Base-by-base conservation (phyloP, 306 rosid genomes). In the Cicer chorassanicum region DNA sequence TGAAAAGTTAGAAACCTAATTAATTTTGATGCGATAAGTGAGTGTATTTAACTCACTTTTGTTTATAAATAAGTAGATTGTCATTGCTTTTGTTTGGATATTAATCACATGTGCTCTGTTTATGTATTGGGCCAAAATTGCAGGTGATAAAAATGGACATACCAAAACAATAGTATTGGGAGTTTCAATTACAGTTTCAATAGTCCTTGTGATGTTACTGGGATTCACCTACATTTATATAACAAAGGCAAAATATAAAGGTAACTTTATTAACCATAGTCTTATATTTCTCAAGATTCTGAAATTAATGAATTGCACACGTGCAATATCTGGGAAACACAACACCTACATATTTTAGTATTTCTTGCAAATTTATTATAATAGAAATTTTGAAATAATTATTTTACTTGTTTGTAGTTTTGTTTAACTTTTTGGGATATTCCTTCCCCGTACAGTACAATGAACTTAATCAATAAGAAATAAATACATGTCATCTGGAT, bases 141-240 rank as follows among this genome's bases (percentile, higher is more conserved):
- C 76, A 72, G 66, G 55, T 10, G 64, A 61, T 51, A 50, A 75
- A 18, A 8, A 53, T 8, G 21, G 53, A 11, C 9, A 12, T 2
- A 11, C 1, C 9, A 65, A 64, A 14, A 53, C 29, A 65, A 6
- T 41, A 0, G 55, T 14, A 6, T 7, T 51, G 8, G 53, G 15
- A 1, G 18, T 75, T 15, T 15, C 65, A 13, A 2, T 21, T 39
- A 6, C 24, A 12, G 6, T 41, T 75, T 19, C 29, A 0, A 0
- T 19, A 1, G 54, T 13, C 40, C 16, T 65, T 39, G 5, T 64
- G 16, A 3, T 75, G 44, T 29, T 74, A 10, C 7, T 62, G 38
- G 39, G 13, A 10, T 74, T 74, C 62, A 6, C 4, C 7, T 74
- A 38, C 50, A 10, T 48, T 45, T 74, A 46, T 59, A 15, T 12